Conservation (phyloP, 768 basidiomycete genomes). For the Pleurotus salmoneostramineus region DNA sequence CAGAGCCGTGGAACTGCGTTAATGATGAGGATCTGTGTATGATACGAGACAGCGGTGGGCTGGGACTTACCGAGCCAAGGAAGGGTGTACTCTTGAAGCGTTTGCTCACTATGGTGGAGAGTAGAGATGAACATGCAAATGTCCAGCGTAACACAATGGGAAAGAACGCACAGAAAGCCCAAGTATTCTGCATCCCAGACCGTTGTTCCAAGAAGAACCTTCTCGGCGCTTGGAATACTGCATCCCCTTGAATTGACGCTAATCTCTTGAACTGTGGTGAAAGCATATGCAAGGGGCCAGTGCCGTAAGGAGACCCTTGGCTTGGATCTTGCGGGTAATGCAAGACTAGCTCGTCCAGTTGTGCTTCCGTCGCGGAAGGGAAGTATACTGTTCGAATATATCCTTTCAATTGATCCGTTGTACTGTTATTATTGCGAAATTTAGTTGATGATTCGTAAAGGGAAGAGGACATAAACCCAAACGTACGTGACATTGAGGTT, state of each 20-base stretch:
- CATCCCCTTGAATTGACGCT: slow-evolving; percentile 47
- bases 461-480: slow-evolving; percentile 10
- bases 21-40: not conserved
- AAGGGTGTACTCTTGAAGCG: slow-evolving; percentile 35
- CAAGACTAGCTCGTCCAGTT: slow-evolving; percentile 23
- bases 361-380: slow-evolving; percentile 20
- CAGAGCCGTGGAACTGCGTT: slow-evolving; percentile 37
- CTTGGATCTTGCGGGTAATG: slow-evolving; percentile 35
- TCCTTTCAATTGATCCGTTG: slow-evolving; percentile 14
- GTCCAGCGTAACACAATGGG: not conserved
- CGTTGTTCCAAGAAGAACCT: slow-evolving; percentile 37
- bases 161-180: slow-evolving; percentile 34
- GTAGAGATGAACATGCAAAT: not conserved
- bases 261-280: slow-evolving; percentile 49
- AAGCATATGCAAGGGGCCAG: slow-evolving; percentile 36
- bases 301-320: slow-evolving; percentile 53
- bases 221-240: slow-evolving; percentile 45
- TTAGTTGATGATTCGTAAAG: too few relatives aligned
- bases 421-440: slow-evolving; percentile 15
- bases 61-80: slow-evolving; percentile 37
- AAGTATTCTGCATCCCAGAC: slow-evolving; percentile 32
- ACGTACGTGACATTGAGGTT: slow-evolving; percentile 25
- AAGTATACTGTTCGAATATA: slow-evolving; percentile 24
- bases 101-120: slow-evolving; percentile 34
- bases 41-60: not conserved